Percentiles rank a stretch among this genome's conserved stretches.
phyloP scores from a whole-genome alignment of 176 grass and related monocot genomes.

The Ensete ventricosum region DNA sequence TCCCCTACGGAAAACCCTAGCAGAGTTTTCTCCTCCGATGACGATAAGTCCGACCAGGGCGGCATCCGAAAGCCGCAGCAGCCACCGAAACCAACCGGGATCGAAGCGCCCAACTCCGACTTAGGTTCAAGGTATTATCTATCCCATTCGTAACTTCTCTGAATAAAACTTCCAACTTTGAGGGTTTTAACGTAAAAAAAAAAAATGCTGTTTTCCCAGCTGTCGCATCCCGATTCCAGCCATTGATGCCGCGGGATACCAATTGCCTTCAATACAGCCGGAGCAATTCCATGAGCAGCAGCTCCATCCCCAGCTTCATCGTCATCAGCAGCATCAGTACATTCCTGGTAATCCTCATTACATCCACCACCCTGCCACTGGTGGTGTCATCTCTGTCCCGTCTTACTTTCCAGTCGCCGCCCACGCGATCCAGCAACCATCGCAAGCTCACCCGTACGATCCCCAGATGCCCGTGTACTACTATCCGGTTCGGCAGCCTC shows the following conservation, averaged over 20 bases:
- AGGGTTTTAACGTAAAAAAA: neutral
- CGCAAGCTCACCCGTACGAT: constrained; percentile 41
- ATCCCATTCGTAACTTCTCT: constrained; percentile 5
- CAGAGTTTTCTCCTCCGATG: constrained; percentile 53
- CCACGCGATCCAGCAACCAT: constrained; percentile 47
- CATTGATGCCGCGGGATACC: constrained; percentile 36
- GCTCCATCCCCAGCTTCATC: constrained; percentile 24
- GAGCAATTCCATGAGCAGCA: constrained; percentile 39
- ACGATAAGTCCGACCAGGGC: constrained; percentile 28
- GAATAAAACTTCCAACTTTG: neutral
- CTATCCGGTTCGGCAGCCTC: constrained; percentile 43
- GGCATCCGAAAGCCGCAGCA: constrained; percentile 9
- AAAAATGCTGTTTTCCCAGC: neutral
- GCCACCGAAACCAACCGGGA: constrained; percentile 10
- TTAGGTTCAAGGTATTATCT: constrained; percentile 40
- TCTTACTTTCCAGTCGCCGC: constrained; percentile 39
- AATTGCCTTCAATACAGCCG: constrained; percentile 25
- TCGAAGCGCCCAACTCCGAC: constrained; percentile 27
- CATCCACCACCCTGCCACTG: constrained; percentile 69
- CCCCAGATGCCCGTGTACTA: constrained; percentile 64
- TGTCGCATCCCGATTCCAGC: constrained; percentile 41
- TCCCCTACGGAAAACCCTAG: constrained; percentile 44
- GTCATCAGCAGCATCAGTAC: constrained; percentile 50
- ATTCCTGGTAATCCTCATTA: constrained; percentile 57
- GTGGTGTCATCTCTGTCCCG: constrained; percentile 57